These are phyloP conservation scores for Venturia oleaginea DNA, from an alignment of 2,329 filamentous ascomycete species.

Conservation along the genomic window DNA sequence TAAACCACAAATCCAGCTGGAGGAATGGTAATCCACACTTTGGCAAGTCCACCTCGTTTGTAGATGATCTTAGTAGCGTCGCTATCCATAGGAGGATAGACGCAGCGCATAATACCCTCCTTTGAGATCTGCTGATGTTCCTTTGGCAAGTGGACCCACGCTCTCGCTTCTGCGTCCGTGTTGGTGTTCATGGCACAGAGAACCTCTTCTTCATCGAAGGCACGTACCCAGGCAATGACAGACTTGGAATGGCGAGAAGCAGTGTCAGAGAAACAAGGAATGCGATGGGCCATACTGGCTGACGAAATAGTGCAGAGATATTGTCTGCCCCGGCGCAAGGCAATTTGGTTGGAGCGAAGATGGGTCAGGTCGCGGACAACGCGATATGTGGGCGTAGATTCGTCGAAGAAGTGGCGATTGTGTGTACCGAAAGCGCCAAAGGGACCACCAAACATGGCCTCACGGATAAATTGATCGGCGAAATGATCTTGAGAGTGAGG, in stretches of 20 bases:
- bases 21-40: constrained; percentile 16
- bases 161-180: constrained; percentile 10
- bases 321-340: neutral
- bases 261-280: constrained; percentile 13
- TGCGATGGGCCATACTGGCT: constrained; percentile 12
- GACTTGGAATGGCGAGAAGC: constrained; percentile 10
- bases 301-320: neutral
- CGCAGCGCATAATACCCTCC: constrained; percentile 3
- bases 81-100: neutral
- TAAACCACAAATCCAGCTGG: constrained; percentile 18
- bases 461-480: constrained; percentile 20
- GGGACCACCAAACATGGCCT: constrained; percentile 21
- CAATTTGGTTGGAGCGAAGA: neutral
- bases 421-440: constrained; percentile 20
- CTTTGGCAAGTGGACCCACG: constrained; percentile 18
- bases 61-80: neutral
- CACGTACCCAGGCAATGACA: constrained; percentile 20
- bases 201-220: constrained; percentile 19
- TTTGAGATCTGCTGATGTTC: constrained; percentile 13
- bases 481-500: constrained; percentile 2
- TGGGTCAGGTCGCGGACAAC: neutral
- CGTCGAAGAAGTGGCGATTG: constrained; percentile 20
- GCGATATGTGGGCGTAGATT: constrained; percentile 9
- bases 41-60: constrained; percentile 4
- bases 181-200: constrained; percentile 16